These are phyloP conservation scores for Ampelocalamus luodianensis DNA, from an alignment of 176 grass and related monocot genomes.

Conservation along the genomic window DNA sequence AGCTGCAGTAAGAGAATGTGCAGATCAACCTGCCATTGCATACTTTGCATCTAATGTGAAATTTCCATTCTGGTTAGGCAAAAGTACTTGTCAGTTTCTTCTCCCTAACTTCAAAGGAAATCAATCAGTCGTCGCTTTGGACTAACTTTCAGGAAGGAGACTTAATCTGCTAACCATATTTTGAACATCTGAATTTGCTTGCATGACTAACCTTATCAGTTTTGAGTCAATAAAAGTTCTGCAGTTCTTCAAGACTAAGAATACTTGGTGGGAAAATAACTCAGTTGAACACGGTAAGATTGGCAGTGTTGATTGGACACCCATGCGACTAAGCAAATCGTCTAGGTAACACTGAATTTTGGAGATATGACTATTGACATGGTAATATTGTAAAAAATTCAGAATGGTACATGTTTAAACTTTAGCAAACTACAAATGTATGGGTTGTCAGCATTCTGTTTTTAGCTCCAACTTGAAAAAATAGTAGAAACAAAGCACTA, in stretches of 20 bases:
- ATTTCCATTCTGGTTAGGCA: neutral
- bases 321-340: neutral
- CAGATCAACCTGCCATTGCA: slow-evolving; percentile 17
- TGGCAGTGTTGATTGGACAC: neutral
- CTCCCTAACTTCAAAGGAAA: slow-evolving; percentile 20
- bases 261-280: neutral
- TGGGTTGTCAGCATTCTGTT: neutral
- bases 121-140: neutral
- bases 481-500: neutral
- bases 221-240: neutral
- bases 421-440: neutral
- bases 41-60: neutral
- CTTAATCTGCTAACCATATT: neutral
- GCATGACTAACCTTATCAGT: slow-evolving; percentile 28
- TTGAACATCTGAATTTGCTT: neutral
- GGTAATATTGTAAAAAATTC: slow-evolving; percentile 6
- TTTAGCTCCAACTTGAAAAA: neutral
- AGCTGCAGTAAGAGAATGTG: neutral
- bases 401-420: neutral
- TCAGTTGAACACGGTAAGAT: neutral
- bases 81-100: neutral
- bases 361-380: neutral
- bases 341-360: neutral
- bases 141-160: slow-evolving; percentile 29
- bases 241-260: neutral